Evolutionary conservation across 2,329 filamentous ascomycete species (phyloP).

Genomic region (Xylaria multiplex): DNA sequence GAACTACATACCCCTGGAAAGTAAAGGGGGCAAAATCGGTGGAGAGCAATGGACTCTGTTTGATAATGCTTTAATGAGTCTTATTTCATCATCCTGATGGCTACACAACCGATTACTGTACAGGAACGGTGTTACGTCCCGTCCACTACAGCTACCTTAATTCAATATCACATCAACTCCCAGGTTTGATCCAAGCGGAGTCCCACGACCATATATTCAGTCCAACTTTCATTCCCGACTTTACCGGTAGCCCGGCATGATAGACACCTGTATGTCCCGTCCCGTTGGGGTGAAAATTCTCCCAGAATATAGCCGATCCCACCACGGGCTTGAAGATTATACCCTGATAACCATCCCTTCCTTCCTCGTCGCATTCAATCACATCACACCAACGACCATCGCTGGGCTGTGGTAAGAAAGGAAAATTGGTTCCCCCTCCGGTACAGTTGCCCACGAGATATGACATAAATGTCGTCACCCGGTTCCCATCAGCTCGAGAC

Average conservation of each 20-base stretch:
- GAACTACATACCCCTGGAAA: no score
- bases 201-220: conserved; percentile 34
- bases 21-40: no score
- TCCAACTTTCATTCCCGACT: conserved; percentile 26
- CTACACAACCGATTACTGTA: no score
- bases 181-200: conserved; percentile 7
- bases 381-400: conserved; percentile 29
- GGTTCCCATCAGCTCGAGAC: conserved; percentile 10
- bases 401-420: conserved; percentile 10
- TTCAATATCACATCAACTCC: neutral
- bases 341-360: conserved; percentile 21
- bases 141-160: no score
- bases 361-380: conserved; percentile 28
- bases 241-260: conserved; percentile 31
- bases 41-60: no score
- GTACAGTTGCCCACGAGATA: conserved; percentile 28
- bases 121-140: no score
- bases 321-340: conserved; percentile 31
- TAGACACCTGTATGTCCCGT: conserved; percentile 17
- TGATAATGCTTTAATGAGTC: no score
- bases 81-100: no score
- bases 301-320: conserved; percentile 32
- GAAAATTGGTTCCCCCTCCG: conserved; percentile 33
- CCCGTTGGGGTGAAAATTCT: conserved; percentile 32
- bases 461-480: conserved; percentile 30